Base-by-base conservation (phyloP, 345 rosid species). In the Eucalyptus coolabah region DNA sequence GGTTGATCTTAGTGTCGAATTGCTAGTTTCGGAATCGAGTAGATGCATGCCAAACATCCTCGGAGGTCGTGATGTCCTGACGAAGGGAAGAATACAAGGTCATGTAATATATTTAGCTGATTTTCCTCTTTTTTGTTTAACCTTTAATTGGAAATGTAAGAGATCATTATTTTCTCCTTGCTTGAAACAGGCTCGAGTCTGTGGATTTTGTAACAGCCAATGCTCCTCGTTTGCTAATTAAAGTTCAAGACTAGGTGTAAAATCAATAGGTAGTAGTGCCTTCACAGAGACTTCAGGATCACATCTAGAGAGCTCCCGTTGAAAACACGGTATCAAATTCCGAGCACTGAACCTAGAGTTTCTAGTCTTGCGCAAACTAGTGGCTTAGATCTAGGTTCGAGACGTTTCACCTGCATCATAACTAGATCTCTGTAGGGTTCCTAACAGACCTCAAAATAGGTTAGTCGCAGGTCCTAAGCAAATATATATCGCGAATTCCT, bases 61-160 rank as follows among this genome's bases (percentile, higher is more conserved):
- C 2, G 2, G 23, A 0, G 56, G 2, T 18, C 9, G 0, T 51
- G 56, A 51, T 51, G 56, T 51, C 2, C 9, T 0, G 54, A 18
- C 1, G 0, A 51, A 18, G 56, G 9, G 56, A 51, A 0, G 7
- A 51, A 51, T 18, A 51, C 23, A 51, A 51, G 56, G 4, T 51
- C 23, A 18, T 1, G 23, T 51, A 51, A 51, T 51, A 51, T 51
- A 51, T 17, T 17, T 51, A 7, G 0, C 56, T 51, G 23, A 51
- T 51, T 18, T 51, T 18, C 56, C 23, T 18, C 23, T 51, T 18
- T 51, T 51, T 7, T 51, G 54, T 51, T 18, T 1, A 51, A 1
- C 23, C 56, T 51, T 1, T 51, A 51, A 51, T 51, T 51, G 56
- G 56, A 3, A 51, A 51, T 51, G 56, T 51, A 51, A 51, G 9